Conservation (phyloP, 441 rosid species). For the Gossypium armourianum region DNA sequence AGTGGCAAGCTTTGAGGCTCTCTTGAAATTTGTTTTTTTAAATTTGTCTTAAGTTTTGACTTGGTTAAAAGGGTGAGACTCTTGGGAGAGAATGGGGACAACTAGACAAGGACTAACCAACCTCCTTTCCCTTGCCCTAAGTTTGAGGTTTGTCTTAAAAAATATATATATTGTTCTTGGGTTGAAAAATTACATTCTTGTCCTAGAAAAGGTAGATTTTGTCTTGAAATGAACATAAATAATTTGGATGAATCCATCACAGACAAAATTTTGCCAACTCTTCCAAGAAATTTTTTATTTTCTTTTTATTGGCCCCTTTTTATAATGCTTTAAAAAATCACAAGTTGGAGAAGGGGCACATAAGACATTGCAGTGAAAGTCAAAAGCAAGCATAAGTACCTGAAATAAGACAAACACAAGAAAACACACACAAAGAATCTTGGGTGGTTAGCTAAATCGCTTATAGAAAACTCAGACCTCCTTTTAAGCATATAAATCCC, state of each 20-base stretch:
- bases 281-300: background rate
- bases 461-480: conserved; percentile 14
- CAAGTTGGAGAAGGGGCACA: background rate
- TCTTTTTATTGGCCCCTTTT: background rate
- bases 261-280: background rate
- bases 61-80: conserved; percentile 3
- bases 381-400: conserved; percentile 9
- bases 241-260: background rate
- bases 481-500: conserved; percentile 20
- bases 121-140: background rate
- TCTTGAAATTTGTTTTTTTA: background rate
- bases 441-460: conserved; percentile 16
- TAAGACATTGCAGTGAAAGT: background rate
- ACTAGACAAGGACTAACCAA: background rate
- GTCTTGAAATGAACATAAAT: background rate
- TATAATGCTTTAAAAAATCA: background rate
- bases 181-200: background rate
- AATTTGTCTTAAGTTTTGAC: conserved; percentile 23
- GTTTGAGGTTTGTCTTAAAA: background rate
- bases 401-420: conserved; percentile 16
- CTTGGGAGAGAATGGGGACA: background rate
- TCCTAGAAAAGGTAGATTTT: background rate
- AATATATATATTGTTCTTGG: background rate
- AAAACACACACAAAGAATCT: conserved; percentile 17
- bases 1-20: conserved; percentile 26